Conservation (phyloP, 306 rosid genomes). For the Sicyos edulis region DNA sequence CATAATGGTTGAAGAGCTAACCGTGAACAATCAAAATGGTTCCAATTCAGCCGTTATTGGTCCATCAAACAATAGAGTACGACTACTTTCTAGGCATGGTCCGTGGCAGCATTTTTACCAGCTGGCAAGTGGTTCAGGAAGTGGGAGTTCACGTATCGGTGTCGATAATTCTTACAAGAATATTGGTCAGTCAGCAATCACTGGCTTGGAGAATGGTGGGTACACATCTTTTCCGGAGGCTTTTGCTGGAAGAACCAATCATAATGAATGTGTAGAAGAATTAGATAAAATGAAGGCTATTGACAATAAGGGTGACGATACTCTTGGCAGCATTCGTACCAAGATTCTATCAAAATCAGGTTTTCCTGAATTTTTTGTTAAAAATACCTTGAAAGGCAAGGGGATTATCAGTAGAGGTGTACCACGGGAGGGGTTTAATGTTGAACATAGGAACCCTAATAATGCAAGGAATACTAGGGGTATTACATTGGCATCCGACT, state of each 20-base stretch:
- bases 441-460: slow-evolving; percentile 39
- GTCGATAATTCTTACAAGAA: slow-evolving; percentile 32
- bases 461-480: slow-evolving; percentile 33
- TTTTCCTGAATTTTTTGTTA: slow-evolving; percentile 72
- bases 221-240: slow-evolving; percentile 40
- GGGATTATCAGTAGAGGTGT: slow-evolving; percentile 60
- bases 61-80: slow-evolving; percentile 46
- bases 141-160: slow-evolving; percentile 16
- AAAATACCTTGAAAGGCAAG: slow-evolving; percentile 73
- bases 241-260: slow-evolving; percentile 39
- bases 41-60: slow-evolving; percentile 54
- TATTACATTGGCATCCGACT: slow-evolving; percentile 33
- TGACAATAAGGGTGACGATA: slow-evolving; percentile 33
- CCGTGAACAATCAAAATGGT: slow-evolving; percentile 46
- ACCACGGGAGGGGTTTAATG: slow-evolving; percentile 27
- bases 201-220: slow-evolving; percentile 44
- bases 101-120: slow-evolving; percentile 66
- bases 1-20: slow-evolving; percentile 51
- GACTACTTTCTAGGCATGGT: slow-evolving; percentile 39
- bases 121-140: slow-evolving; percentile 39
- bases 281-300: slow-evolving; percentile 37
- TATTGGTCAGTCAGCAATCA: slow-evolving; percentile 40
- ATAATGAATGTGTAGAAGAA: slow-evolving; percentile 44
- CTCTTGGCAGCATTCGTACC: slow-evolving; percentile 56
- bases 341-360: slow-evolving; percentile 80